Conservation (phyloP, 495 filamentous ascomycete genomes). For the Aspergillus saccharolyticus region DNA sequence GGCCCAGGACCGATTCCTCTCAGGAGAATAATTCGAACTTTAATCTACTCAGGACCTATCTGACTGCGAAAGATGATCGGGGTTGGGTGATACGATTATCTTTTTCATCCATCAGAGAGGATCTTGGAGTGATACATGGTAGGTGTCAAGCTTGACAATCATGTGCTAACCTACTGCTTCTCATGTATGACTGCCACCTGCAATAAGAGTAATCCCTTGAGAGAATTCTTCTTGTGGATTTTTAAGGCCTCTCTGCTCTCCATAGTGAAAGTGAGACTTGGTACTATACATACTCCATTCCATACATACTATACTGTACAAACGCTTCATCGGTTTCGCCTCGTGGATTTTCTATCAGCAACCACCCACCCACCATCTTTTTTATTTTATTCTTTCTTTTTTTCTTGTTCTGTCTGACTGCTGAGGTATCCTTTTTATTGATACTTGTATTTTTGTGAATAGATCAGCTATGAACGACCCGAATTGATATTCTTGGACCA, state of each 20-base stretch:
- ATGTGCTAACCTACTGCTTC: slow-evolving; percentile 1
- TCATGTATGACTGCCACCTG: slow-evolving; percentile 23
- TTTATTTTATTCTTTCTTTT: slow-evolving; percentile 1
- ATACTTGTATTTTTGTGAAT: background rate
- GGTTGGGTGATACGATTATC: background rate
- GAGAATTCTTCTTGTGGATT: too few relatives aligned
- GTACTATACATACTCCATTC: slow-evolving; percentile 6
- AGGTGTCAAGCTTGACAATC: slow-evolving; percentile 2
- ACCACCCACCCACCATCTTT: slow-evolving; percentile 4
- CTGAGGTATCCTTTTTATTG: background rate
- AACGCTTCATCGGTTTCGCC: slow-evolving; percentile 12
- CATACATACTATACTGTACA: slow-evolving; percentile 6
- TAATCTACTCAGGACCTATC: slow-evolving; percentile 11
- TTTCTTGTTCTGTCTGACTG: background rate
- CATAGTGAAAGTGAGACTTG: background rate
- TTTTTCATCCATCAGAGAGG: background rate
- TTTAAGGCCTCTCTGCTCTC: too few relatives aligned
- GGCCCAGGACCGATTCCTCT: slow-evolving; percentile 2
- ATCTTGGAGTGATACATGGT: background rate
- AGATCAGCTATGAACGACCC: background rate
- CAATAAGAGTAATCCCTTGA: slow-evolving; percentile 19
- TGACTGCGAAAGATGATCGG: background rate
- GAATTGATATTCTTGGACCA: background rate
- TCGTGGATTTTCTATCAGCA: slow-evolving; percentile 17
- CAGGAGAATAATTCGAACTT: slow-evolving; percentile 18